Base-by-base conservation (phyloP, 177 flowering plant genomes). In the Vitis hybrid region DNA sequence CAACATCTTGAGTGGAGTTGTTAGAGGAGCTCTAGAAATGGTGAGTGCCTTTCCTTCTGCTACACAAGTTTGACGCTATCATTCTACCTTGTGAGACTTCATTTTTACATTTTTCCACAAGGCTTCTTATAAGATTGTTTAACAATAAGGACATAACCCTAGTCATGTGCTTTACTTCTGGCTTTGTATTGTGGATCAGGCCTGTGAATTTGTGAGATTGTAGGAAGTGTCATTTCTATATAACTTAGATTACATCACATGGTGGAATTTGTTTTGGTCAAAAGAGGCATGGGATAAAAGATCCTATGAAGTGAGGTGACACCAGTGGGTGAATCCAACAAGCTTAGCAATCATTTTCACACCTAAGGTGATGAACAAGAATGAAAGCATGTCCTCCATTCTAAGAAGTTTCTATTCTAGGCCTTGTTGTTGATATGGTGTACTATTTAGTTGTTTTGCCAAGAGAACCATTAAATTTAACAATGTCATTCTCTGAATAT, bases 1-100 rank as follows among this genome's bases (percentile, higher is more conserved):
- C 88, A 96, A 96, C 76, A 82, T 96, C 74, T 78, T 92, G 60
- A 91, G 97, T 77, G 99, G 99, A 74, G 93, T 96, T 62, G 75
- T 96, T 52, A 83, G 97, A 85, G 99, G 98, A 72, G 98, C 98
- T 50, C 81, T 93, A 27, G 99, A 96, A 82, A 93, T 96, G 99
- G 99, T 91, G 65, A 86, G 88, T 73, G 8, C 15, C 60, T 75
- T 60, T 35, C 46, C 19, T 49, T 57, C 54, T 57, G 8, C 60
- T 19, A 11, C 8, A 24, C 30, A 12, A 3, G 11, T n/a, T 13
- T 8, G 11, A 51, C 27, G 1, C n/a, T 11, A 15, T 14, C 6
- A 6, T 61, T 48, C 11, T 63, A 1, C 54, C 19, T 63, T 4
- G 15, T 19, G 35, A 46, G n/a, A 48, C 11, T 18, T 1, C 19